Conservation (phyloP, 306 rosid species). For the Dalbergia cultrata region DNA sequence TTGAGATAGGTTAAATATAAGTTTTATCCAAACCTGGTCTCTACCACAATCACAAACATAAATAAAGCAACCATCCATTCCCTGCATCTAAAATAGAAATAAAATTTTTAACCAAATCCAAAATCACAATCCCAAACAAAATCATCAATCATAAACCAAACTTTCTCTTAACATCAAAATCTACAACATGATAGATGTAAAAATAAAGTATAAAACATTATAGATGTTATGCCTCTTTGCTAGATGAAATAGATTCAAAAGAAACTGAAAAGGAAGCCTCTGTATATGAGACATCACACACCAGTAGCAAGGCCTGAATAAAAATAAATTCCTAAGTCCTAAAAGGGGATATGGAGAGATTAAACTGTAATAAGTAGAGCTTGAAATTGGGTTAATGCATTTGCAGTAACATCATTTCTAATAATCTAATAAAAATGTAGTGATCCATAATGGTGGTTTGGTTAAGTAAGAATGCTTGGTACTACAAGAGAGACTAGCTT, state of each 20-base stretch:
- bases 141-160: no score
- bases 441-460: neutral
- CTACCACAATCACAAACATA: no score
- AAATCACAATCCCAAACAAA: no score
- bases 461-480: neutral
- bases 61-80: no score
- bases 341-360: neutral
- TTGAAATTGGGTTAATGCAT: neutral
- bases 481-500: neutral
- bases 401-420: neutral
- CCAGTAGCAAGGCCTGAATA: neutral
- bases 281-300: neutral
- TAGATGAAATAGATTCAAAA: no score
- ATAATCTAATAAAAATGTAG: neutral
- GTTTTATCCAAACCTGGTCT: conserved; percentile 60
- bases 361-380: neutral
- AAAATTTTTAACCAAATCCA: no score
- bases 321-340: neutral
- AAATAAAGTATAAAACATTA: neutral
- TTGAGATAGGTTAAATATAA: neutral
- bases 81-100: no score
- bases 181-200: no score
- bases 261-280: no score
- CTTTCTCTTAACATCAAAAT: no score
- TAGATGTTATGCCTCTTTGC: no score